Percentiles rank a stretch among this genome's conserved stretches.
phyloP scores from a whole-genome alignment of 306 rosid genomes.

The Canavalia gladiata region DNA sequence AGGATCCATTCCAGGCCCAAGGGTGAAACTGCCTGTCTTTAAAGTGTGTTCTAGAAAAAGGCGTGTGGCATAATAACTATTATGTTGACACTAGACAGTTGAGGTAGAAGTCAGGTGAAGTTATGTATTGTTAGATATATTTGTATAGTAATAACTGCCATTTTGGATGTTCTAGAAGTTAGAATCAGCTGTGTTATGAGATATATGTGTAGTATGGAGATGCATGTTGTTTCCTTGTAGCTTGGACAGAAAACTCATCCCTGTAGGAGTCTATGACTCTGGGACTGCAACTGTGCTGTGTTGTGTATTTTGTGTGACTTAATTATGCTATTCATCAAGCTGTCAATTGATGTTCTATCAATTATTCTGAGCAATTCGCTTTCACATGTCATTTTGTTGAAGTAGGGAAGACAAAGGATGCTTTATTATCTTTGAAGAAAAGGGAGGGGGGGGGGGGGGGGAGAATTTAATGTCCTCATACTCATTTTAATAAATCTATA shows the following conservation, averaged over 20 bases:
- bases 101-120: not conserved
- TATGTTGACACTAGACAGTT: not conserved
- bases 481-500: conserved; percentile 1
- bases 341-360: not conserved
- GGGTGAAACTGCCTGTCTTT: not conserved
- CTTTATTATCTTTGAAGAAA: conserved; percentile 30
- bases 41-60: not conserved
- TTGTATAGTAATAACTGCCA: not conserved
- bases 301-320: not conserved
- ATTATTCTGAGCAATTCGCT: conserved; percentile 28
- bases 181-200: not conserved
- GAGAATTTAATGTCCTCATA: conserved; percentile 21
- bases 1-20: not conserved
- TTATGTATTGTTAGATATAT: not conserved
- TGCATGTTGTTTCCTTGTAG: conserved; percentile 1
- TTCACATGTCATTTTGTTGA: conserved; percentile 3
- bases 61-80: not conserved
- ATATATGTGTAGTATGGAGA: not conserved
- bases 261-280: not conserved
- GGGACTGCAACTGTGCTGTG: not conserved
- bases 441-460: not conserved
- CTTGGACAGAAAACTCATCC: not conserved
- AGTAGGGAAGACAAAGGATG: conserved; percentile 17
- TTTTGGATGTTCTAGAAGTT: not conserved
- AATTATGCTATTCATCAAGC: not conserved